phyloP scores from a whole-genome alignment of 805 yeast genomes.

The Lipomyces kockii region DNA sequence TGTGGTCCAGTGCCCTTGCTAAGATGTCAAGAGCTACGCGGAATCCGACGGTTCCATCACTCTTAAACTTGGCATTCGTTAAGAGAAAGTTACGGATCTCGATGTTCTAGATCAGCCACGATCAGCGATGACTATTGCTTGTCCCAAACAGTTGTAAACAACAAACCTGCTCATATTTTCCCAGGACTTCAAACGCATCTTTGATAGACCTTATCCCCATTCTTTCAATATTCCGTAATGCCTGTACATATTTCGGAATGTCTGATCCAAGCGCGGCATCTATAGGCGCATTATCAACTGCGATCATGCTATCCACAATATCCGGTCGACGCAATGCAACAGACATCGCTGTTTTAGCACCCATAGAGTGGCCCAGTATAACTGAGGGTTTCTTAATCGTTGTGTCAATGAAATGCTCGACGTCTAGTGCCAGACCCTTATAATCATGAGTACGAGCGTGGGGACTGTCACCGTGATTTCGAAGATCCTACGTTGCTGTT shows the following conservation, averaged over 20 bases:
- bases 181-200: constrained; percentile 70
- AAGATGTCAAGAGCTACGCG: constrained; percentile 76
- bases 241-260: constrained; percentile 70
- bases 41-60: constrained; percentile 49
- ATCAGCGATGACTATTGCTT: background rate
- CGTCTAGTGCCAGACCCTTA: constrained; percentile 81
- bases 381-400: constrained; percentile 46
- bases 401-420: constrained; percentile 67
- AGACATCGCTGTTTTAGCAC: constrained; percentile 94
- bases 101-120: constrained; percentile 44
- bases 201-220: constrained; percentile 54
- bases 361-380: constrained; percentile 57
- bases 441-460: constrained; percentile 74
- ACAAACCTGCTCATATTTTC: constrained; percentile 56
- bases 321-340: constrained; percentile 69
- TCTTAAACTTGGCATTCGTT: constrained; percentile 63
- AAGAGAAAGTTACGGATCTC: constrained; percentile 76
- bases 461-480: constrained; percentile 95
- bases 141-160: background rate
- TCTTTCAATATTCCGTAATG: constrained; percentile 61
- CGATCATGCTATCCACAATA: constrained; percentile 62
- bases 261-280: constrained; percentile 60
- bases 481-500: constrained; percentile 54
- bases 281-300: constrained; percentile 92
- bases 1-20: constrained; percentile 63